phyloP scores from a whole-genome alignment of 2,329 filamentous ascomycete genomes.

The Knoxdaviesia proteae region DNA sequence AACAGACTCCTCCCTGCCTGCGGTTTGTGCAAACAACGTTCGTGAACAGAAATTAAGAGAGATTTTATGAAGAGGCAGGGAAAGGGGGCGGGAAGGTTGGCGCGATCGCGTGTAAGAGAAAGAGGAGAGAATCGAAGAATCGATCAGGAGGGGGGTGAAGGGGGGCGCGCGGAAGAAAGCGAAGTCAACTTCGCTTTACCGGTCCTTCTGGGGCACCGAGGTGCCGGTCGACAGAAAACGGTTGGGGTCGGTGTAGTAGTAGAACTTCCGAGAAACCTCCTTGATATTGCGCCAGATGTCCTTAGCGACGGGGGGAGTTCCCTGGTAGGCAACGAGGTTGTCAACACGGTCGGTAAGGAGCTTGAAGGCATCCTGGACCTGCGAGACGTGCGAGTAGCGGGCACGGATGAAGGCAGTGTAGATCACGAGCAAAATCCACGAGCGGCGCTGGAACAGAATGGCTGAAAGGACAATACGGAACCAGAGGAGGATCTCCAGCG shows the following conservation, averaged over 20 bases:
- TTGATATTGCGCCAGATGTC: slow-evolving; percentile 69
- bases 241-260: slow-evolving; percentile 58
- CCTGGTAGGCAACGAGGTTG: slow-evolving; percentile 65
- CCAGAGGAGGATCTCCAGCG: slow-evolving; percentile 76
- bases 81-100: too few species aligned
- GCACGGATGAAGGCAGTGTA: slow-evolving; percentile 90
- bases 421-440: slow-evolving; percentile 67
- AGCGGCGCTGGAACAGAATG: slow-evolving; percentile 72
- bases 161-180: too few species aligned
- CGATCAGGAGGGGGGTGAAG: too few species aligned
- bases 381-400: slow-evolving; percentile 72
- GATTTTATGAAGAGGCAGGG: too few species aligned
- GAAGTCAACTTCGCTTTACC: slow-evolving; percentile 9
- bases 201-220: slow-evolving; percentile 16
- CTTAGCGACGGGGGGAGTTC: slow-evolving; percentile 58
- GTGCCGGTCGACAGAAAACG: slow-evolving; percentile 44
- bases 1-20: neutral
- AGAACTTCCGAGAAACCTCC: slow-evolving; percentile 48
- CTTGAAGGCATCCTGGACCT: slow-evolving; percentile 68
- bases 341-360: slow-evolving; percentile 58
- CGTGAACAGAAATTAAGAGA: too few species aligned
- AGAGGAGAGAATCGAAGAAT: too few species aligned
- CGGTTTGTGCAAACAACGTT: too few species aligned
- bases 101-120: too few species aligned
- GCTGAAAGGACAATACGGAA: slow-evolving; percentile 62